These are phyloP conservation scores for Beauveria varroae DNA, from an alignment of 2,329 filamentous ascomycete genomes.

Conservation along the genomic window DNA sequence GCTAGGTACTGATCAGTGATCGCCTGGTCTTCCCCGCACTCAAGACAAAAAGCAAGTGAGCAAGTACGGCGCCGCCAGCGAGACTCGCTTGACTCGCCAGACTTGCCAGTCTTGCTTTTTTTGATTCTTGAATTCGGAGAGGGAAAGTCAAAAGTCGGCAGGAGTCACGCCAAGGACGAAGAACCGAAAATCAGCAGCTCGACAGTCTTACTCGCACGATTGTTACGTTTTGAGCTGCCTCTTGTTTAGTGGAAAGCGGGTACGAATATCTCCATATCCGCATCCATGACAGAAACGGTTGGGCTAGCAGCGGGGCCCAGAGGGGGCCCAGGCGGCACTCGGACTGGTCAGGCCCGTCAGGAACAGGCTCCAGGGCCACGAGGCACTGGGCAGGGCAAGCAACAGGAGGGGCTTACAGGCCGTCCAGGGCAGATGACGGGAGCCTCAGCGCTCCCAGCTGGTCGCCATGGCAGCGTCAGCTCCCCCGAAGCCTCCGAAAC, in stretches of 20 bases:
- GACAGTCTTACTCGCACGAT: background rate
- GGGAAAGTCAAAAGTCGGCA: background rate
- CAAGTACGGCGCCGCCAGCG: no score
- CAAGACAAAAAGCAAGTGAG: background rate
- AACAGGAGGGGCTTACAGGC: background rate
- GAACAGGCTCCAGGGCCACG: background rate
- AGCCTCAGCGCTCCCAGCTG: background rate
- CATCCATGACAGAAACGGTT: conserved; percentile 9
- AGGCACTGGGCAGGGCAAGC: background rate
- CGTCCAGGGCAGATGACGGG: background rate
- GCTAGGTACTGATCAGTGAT: background rate
- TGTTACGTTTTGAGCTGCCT: background rate
- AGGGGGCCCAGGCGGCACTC: background rate
- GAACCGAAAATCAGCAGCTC: background rate
- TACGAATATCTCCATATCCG: background rate
- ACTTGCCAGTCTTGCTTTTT: background rate
- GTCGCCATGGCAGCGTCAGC: background rate
- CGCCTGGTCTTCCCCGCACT: background rate
- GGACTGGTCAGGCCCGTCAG: background rate
- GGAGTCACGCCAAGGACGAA: background rate
- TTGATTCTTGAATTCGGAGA: background rate
- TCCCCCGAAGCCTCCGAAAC: background rate
- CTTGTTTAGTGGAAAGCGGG: background rate
- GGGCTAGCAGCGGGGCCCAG: background rate
- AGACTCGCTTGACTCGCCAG: no score